Evolutionary conservation across 1,284 basidiomycete genomes (phyloP).

Genomic region (Malassezia nana): DNA sequence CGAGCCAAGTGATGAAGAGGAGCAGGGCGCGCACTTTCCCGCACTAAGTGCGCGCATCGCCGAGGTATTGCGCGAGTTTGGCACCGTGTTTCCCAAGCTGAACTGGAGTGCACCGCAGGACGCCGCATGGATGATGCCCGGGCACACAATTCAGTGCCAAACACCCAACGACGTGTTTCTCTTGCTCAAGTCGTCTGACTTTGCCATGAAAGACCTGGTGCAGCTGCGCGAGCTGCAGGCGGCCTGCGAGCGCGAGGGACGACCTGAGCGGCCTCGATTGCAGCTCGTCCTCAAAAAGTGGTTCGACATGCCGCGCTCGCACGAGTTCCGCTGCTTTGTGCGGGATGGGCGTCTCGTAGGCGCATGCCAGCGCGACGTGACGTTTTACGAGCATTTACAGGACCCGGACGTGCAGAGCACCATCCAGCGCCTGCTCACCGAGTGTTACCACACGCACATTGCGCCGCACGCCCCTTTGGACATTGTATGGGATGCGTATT

Average conservation of each 20-base stretch:
- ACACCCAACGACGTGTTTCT: constrained; percentile 83
- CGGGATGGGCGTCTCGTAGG: constrained; percentile 51
- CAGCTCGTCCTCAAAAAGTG: constrained; percentile 83
- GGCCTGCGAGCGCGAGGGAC: constrained; percentile 2
- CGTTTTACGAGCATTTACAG: constrained; percentile 69
- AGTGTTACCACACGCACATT: constrained; percentile 2
- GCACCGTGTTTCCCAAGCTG: constrained; percentile 74
- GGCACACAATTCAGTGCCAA: constrained; percentile 75
- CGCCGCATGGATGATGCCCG: constrained; percentile 78
- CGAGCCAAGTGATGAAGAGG: constrained; percentile 49
- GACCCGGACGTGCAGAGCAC: constrained; percentile 52
- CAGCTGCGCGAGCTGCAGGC: constrained; percentile 41
- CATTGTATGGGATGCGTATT: constrained; percentile 70
- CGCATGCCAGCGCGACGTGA: constrained; percentile 71
- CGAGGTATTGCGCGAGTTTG: constrained; percentile 59
- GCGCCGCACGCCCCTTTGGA: constrained; percentile 15
- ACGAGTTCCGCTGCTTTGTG: constrained; percentile 39
- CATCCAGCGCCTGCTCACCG: constrained; percentile 52
- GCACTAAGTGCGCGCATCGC: constrained; percentile 67
- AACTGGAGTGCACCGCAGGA: constrained; percentile 57
- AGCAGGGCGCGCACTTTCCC: constrained; percentile 21
- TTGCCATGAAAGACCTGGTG: constrained; percentile 69
- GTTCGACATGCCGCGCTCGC: constrained; percentile 69
- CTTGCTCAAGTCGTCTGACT: constrained; percentile 84
- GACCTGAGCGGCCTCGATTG: not conserved